Percentiles rank a stretch among this genome's conserved stretches.
phyloP scores from a whole-genome alignment of 164 flowering plant genomes.

The Paratinospora sagittata region DNA sequence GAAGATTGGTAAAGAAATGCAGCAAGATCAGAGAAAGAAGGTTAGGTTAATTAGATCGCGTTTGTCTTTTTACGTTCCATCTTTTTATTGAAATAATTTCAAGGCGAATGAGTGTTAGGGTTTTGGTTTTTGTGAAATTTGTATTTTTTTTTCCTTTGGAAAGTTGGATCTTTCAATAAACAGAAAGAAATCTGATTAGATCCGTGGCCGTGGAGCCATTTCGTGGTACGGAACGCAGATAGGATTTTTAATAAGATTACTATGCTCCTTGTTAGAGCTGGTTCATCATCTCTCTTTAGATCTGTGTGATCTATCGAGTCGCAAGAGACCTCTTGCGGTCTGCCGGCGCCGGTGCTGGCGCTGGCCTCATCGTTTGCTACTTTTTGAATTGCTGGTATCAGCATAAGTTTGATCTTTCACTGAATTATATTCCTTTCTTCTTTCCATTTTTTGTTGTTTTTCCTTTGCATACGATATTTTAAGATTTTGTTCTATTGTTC shows the following conservation, averaged over 20 bases:
- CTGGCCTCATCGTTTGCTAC: not conserved
- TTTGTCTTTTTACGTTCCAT: not conserved
- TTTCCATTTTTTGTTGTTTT: not conserved
- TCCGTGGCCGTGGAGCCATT: not conserved
- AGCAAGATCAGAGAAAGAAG: constrained; percentile 76
- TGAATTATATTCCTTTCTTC: constrained; percentile 4
- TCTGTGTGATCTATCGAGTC: not conserved
- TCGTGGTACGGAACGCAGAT: not conserved
- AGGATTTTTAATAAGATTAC: not conserved
- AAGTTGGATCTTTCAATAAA: not conserved
- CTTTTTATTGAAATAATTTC: not conserved
- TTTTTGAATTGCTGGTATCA: not conserved
- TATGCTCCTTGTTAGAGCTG: not conserved
- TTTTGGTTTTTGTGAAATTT: not conserved
- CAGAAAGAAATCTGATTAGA: not conserved
- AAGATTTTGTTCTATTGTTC: too few relatives aligned
- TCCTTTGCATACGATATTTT: not conserved
- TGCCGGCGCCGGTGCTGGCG: too few relatives aligned
- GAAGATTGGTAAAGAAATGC: constrained; percentile 34
- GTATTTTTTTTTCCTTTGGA: not conserved
- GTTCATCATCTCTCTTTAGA: not conserved
- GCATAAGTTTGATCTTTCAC: not conserved
- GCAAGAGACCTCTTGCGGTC: too few relatives aligned
- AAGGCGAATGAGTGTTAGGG: not conserved
- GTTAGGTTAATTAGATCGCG: constrained; percentile 23